Conservation (phyloP, 352 stramenopile species). For the Pythium pectinolyticum region DNA sequence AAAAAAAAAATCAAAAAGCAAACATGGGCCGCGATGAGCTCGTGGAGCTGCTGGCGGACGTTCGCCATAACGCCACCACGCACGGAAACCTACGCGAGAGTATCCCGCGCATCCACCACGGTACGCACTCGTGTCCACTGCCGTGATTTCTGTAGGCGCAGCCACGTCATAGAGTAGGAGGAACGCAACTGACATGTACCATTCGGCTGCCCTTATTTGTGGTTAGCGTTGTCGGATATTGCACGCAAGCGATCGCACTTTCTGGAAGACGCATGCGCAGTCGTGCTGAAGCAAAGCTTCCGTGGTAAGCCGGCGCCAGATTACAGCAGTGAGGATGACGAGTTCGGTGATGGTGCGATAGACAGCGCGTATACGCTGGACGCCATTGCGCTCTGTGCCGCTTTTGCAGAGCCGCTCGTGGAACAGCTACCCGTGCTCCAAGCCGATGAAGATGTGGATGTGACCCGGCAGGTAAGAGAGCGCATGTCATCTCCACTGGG, state of each 20-base stretch:
- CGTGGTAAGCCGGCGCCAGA: background rate
- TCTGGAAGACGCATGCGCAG: slow-evolving; percentile 59
- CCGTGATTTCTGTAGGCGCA: background rate
- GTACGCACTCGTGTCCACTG: slow-evolving; percentile 14
- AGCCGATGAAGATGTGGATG: slow-evolving; percentile 14
- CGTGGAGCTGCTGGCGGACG: slow-evolving; percentile 38
- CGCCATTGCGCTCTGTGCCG: slow-evolving; percentile 20
- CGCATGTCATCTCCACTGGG: no score
- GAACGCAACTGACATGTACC: background rate
- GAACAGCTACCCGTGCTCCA: background rate
- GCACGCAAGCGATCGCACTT: slow-evolving; percentile 65
- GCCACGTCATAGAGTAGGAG: background rate
- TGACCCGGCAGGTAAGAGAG: slow-evolving; percentile 21
- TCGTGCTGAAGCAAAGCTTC: slow-evolving; percentile 38
- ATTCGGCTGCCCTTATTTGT: background rate
- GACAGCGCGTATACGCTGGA: background rate
- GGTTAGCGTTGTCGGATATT: slow-evolving; percentile 51
- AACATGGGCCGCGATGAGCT: slow-evolving; percentile 55
- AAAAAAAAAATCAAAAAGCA: no score
- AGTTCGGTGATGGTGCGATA: background rate
- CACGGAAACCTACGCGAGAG: slow-evolving; percentile 22
- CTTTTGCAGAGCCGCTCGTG: slow-evolving; percentile 31
- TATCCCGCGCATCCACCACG: slow-evolving; percentile 31
- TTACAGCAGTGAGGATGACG: slow-evolving; percentile 20
- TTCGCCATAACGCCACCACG: slow-evolving; percentile 31